phyloP scores from a whole-genome alignment of 192 early-diverging fungal species.

The Podila epigama region DNA sequence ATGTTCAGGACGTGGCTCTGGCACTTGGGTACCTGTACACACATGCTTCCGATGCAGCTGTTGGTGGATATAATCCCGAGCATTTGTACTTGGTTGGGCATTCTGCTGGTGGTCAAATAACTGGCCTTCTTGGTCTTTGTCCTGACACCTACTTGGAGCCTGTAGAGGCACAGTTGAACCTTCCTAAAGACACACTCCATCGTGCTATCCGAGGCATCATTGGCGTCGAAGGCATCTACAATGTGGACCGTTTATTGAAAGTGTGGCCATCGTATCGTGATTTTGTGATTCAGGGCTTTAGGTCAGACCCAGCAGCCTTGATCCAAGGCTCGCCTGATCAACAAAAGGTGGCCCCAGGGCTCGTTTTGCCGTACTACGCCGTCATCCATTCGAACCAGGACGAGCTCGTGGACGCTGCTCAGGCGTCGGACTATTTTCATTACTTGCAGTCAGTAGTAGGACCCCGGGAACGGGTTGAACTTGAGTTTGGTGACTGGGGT shows the following conservation, averaged over 20 bases:
- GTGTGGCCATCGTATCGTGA: slow-evolving; percentile 72
- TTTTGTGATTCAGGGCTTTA: slow-evolving; percentile 80
- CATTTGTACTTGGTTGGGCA: slow-evolving; percentile 73
- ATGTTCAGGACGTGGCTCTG: slow-evolving; percentile 67
- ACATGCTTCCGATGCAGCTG: background rate
- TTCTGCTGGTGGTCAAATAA: slow-evolving; percentile 81
- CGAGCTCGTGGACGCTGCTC: slow-evolving; percentile 69
- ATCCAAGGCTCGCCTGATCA: slow-evolving; percentile 57
- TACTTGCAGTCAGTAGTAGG: slow-evolving; percentile 36
- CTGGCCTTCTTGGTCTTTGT: slow-evolving; percentile 65
- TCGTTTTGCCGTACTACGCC: slow-evolving; percentile 55
- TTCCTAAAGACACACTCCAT: slow-evolving; percentile 19
- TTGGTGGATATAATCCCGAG: slow-evolving; percentile 34
- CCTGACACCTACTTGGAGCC: slow-evolving; percentile 39
- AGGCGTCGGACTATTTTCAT: slow-evolving; percentile 54
- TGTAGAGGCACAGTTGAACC: slow-evolving; percentile 13
- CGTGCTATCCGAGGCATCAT: slow-evolving; percentile 63
- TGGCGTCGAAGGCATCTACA: slow-evolving; percentile 88
- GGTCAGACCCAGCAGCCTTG: slow-evolving; percentile 46
- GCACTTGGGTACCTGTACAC: slow-evolving; percentile 62
- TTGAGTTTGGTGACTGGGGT: slow-evolving; percentile 50
- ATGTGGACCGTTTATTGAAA: slow-evolving; percentile 68
- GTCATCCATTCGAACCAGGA: slow-evolving; percentile 75
- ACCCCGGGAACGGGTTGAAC: background rate
- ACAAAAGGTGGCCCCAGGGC: slow-evolving; percentile 2